Evolutionary conservation across 768 basidiomycete genomes (phyloP), one percentile per base, ranked within the genome.

Genomic region (Galerina marginata): DNA sequence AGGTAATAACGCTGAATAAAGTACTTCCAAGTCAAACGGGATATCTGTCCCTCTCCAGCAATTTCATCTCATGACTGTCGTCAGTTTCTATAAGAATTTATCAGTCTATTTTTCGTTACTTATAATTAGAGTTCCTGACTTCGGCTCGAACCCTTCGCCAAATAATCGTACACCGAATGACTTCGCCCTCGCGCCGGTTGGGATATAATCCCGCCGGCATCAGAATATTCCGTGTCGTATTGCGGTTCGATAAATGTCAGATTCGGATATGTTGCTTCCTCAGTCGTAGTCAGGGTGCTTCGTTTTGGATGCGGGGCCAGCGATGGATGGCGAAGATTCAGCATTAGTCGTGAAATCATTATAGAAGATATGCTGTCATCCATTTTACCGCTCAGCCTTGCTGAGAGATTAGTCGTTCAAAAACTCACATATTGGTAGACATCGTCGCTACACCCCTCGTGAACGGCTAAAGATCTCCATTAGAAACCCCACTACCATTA

Each of bases 261-360:
- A 16, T 57, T 62, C 4, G 65, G 65, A 50, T 54, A 66, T 12
- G 61, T 64, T 12, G 46, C 11, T 33, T 56, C 62, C 14, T 59
- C 62, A 4, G 60, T 52, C 36, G 49, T 29, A 6, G 44, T 52
- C n/a, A 54, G 59, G 4, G 53, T 48, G 9, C 51, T 49, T 15
- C 50, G 44, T 37, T 48, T 57, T 9, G 44, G 46, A 26, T 66
- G 53, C 1, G 60, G 44, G n/a, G 62, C 58, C 36, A 72, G 55
- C 1, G 61, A 56, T 9, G 76, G 77, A 56, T 77, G 72, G n/a
- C 78, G 75, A 16, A 81, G 62, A 63, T 80, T 80, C 44, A 81
- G 69, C 73, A 77, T 76, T 14, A 80, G 67, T 9, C 78, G 71
- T 3, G 80, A 74, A 15, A 78, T 75, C 72, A 79, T 71, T 42